Percentiles rank a stretch among this genome's conserved stretches.
Conservation (phyloP, 371 early-diverging fungal genomes). For the Mucor circinelloides region DNA sequence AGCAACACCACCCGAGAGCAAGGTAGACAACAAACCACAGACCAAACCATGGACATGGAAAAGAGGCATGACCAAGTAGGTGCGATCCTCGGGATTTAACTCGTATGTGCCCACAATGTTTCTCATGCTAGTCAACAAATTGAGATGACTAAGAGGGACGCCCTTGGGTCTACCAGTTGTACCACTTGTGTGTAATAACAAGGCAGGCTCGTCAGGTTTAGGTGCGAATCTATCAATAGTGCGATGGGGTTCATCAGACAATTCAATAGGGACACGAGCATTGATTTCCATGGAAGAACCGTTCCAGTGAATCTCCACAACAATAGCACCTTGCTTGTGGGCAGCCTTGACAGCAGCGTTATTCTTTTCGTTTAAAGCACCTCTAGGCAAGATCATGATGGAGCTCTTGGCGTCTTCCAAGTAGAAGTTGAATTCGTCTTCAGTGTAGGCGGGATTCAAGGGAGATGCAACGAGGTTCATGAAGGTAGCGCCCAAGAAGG, state of each 20-base stretch:
- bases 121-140: conserved; percentile 71
- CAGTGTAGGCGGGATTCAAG: conserved; percentile 75
- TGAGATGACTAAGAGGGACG: conserved; percentile 85
- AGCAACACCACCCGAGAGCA: conserved; percentile 77
- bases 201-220: conserved; percentile 64
- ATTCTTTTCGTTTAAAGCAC: conserved; percentile 43
- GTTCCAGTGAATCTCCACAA: conserved; percentile 65
- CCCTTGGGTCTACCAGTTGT: conserved; percentile 87
- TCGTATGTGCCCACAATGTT: conserved; percentile 77
- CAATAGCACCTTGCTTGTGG: conserved; percentile 48
- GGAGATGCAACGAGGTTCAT: conserved; percentile 75
- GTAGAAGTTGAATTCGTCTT: conserved; percentile 79
- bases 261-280: conserved; percentile 16
- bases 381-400: conserved; percentile 68
- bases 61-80: conserved; percentile 88
- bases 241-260: conserved; percentile 15
- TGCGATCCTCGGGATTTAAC: conserved; percentile 62
- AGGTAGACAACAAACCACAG: conserved; percentile 75
- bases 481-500: conserved; percentile 71
- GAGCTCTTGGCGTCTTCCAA: conserved; percentile 71
- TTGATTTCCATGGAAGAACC: conserved; percentile 30
- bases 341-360: conserved; percentile 69
- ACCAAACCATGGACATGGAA: conserved; percentile 92
- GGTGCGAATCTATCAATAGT: conserved; percentile 29
- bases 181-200: conserved; percentile 82